Evolutionary conservation across 176 grass and related monocot genomes (phyloP), one percentile per base, ranked within the genome.

Genomic region (Pontederia paniculata): DNA sequence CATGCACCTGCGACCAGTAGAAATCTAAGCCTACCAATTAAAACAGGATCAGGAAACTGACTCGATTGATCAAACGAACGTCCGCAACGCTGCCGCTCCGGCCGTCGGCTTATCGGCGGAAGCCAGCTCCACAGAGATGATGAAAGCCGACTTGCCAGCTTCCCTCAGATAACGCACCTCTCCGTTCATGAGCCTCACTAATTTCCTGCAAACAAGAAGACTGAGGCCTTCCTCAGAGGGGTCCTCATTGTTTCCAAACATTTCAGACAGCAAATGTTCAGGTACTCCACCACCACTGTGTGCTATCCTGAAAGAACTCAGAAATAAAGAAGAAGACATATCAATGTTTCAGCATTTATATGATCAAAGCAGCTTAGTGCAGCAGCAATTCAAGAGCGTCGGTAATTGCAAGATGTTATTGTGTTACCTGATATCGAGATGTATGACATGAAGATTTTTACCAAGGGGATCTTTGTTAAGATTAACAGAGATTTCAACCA

Each of bases 141-240:
- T 79, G 79, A 97, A 97, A n/a, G 72, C 73, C 13, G 91, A 87
- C 67, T 81, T 68, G 47, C 65, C 69, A 37, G 82, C 79, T 58
- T 90, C 86, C 73, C 82, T 81, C 19, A 97, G 65, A 67, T 89
- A 82, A 23, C 48, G 58, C 4, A 97, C 80, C 42, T 97, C 74
- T 0, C 91, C 91, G 17, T 90, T 97, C 91, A 97, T 97, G 60
- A 90, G 70, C 79, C 69, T 81, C 55, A 97, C 69, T 73, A 97
- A 74, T 60, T 97, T 89, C 52, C 82, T 69, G 66, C 76, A 89
- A 42, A 84, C 91, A 1, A 86, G 71, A 55, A 97, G 91, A 46
- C 82, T 69, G 19, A 84, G 71, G 3, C 82, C 86, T 43, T 87
- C 91, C 11, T 87, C 86, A 1, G 86, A 84, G 4, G 76, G 85